A percentile compares a stretch with the other conserved stretches of the same genome.
phyloP scores from a whole-genome alignment of 2,329 filamentous ascomycete genomes.

The Aspergillus terreus region DNA sequence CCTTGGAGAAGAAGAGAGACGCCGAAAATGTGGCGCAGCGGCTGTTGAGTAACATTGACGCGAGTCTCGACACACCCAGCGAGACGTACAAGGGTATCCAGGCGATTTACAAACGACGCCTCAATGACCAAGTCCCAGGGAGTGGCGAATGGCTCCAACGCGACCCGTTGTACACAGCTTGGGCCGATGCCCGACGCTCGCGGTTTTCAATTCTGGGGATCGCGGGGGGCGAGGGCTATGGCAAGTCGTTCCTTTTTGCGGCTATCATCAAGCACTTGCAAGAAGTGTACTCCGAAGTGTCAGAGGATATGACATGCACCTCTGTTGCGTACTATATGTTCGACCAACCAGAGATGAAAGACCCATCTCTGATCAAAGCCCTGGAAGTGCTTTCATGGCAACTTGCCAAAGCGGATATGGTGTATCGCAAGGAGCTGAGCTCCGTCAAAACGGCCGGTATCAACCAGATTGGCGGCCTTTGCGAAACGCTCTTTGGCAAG shows the following conservation, averaged over 20 bases:
- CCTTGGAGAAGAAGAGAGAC: constrained; percentile 12
- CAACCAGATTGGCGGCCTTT: constrained; percentile 9
- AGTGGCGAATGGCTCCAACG: constrained; percentile 9
- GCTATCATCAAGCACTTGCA: constrained; percentile 5
- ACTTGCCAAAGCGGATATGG: constrained; percentile 8
- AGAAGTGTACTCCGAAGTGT: constrained; percentile 1
- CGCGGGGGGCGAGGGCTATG: constrained; percentile 12
- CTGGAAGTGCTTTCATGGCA: constrained; percentile 13
- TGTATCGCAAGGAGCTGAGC: constrained; percentile 12
- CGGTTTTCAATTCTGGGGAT: constrained; percentile 7
- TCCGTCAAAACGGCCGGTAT: constrained; percentile 5
- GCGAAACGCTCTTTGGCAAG: constrained; percentile 11
- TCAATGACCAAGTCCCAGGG: constrained; percentile 7
- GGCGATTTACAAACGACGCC: not conserved
- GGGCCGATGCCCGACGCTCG: not conserved
- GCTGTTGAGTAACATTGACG: constrained; percentile 9
- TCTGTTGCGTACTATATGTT: constrained; percentile 7
- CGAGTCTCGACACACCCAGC: constrained; percentile 11
- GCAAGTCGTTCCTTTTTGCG: constrained; percentile 15
- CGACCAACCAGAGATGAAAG: not conserved
- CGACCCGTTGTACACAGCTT: constrained; percentile 1
- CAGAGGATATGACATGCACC: constrained; percentile 7
- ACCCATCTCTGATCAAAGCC: constrained; percentile 4
- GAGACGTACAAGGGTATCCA: constrained; percentile 6
- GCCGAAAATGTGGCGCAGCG: constrained; percentile 6